Evolutionary conservation across 2,329 filamentous ascomycete genomes (phyloP).

Genomic region (Hypoxylon sp.): DNA sequence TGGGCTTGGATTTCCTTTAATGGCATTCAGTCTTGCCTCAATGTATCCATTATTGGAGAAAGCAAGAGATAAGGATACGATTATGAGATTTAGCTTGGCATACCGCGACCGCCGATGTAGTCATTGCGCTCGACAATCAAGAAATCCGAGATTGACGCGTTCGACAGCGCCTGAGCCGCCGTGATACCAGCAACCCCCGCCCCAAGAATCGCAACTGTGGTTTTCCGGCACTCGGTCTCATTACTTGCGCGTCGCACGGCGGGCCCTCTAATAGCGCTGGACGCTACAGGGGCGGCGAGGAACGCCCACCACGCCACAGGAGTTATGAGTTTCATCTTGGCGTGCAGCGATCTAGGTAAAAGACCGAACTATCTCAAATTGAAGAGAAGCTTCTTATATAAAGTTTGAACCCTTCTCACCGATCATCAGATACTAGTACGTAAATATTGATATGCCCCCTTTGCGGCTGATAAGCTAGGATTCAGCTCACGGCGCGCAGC

Average conservation of each 20-base stretch:
- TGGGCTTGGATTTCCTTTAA: neutral
- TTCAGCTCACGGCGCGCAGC: neutral
- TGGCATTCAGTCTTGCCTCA: neutral
- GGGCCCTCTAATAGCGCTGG: conserved; percentile 6
- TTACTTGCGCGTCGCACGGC: conserved; percentile 11
- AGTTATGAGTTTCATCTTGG: conserved; percentile 20
- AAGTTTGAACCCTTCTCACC: neutral
- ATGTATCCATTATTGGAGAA: neutral
- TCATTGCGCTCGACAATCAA: conserved; percentile 73
- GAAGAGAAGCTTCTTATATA: neutral
- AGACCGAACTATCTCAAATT: neutral
- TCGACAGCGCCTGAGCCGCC: conserved; percentile 71
- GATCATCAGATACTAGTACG: neutral
- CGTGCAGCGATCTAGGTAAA: neutral
- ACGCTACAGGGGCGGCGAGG: conserved; percentile 16
- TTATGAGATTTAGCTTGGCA: conserved; percentile 6
- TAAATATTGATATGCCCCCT: neutral
- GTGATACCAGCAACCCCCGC: conserved; percentile 73
- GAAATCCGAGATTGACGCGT: conserved; percentile 72
- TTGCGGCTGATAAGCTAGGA: conserved; percentile 27
- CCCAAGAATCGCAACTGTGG: conserved; percentile 60
- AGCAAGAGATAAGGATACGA: neutral
- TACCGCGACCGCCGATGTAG: conserved; percentile 68
- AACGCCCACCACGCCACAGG: conserved; percentile 20
- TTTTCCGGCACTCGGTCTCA: conserved; percentile 48